Evolutionary conservation across 1,139 yeast species (phyloP), one percentile per base, ranked within the genome.

Genomic region (Suhomyces guaymorum): DNA sequence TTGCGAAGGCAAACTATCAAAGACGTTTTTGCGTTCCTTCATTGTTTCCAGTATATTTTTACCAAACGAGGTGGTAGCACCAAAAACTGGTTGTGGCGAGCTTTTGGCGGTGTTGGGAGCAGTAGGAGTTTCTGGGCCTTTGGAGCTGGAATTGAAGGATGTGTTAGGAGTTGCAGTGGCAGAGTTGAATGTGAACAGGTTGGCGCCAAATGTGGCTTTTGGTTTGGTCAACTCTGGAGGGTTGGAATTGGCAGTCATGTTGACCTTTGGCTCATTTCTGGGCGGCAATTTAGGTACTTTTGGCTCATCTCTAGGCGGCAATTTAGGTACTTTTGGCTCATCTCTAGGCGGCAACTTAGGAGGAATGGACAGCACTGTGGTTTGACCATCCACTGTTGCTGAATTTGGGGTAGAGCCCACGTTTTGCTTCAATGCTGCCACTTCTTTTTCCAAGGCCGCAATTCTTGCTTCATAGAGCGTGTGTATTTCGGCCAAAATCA

Each of bases 31-130:
- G 26, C 47, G 54, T 19, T 43, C 51, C 33, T 57, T 58, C 36
- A 54, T 31, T 15, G 43, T 50, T n/a, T 51, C 55, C 18, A 46
- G 32, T 2, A 51, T 37, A 4, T 63, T 54, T 13, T 70, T 77
- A n/a, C 82, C 82, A 59, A 82, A 82, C 1, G 80, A 52, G 2
- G 75, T 68, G n/a, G 75, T 59, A 6, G 78, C 58, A 4, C 75
- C 75, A 52, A 70, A 70, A 1, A 62, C 68, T 2, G 69, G 70
- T 36, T 53, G 56, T 24, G 54, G 38, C 4, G 57, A 14, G 24
- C 30, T 40, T 10, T 26, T 30, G 11, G 37, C 24, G 7, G 49
- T 26, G 29, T 39, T 40, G 10, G 45, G 41, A 7, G 45, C 43
- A 2, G 46, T 37, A 3, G 42, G 43, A 4, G 43, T 37, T 14